Percentiles rank a stretch among this genome's conserved stretches.
Conservation (phyloP, 2,329 filamentous ascomycete species). For the Sarocladiaceae sp. region DNA sequence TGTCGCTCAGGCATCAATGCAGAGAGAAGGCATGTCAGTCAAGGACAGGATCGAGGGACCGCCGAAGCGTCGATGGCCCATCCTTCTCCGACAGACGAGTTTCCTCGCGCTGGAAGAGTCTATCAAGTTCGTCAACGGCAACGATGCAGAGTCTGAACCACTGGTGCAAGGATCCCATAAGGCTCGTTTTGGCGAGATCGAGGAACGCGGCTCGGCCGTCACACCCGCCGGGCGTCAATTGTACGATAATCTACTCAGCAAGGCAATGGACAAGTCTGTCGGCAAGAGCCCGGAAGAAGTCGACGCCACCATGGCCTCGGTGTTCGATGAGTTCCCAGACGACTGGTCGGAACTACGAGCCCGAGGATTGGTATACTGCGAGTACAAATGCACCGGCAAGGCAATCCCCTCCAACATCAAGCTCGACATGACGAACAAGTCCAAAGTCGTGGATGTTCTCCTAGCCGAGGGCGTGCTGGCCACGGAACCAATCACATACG, state of each 20-base stretch:
- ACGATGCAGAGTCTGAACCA: neutral
- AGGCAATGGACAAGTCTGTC: slow-evolving; percentile 13
- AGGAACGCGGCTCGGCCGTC: slow-evolving; percentile 46
- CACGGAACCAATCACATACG: slow-evolving; percentile 42
- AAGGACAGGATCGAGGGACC: slow-evolving; percentile 50
- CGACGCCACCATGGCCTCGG: slow-evolving; percentile 16
- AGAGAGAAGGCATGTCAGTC: slow-evolving; percentile 30
- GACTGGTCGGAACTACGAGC: slow-evolving; percentile 26
- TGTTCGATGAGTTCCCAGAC: slow-evolving; percentile 34
- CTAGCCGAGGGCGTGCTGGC: slow-evolving; percentile 25
- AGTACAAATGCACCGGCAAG: slow-evolving; percentile 19
- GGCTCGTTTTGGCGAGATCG: slow-evolving; percentile 49
- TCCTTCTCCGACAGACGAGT: slow-evolving; percentile 49
- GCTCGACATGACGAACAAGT: neutral
- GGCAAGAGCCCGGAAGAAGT: slow-evolving; percentile 22
- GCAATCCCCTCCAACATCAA: neutral
- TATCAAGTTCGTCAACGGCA: slow-evolving; percentile 10
- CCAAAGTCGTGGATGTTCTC: slow-evolving; percentile 15
- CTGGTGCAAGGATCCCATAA: slow-evolving; percentile 40
- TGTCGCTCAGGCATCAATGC: slow-evolving; percentile 38
- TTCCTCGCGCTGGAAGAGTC: slow-evolving; percentile 45
- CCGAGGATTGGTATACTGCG: slow-evolving; percentile 31
- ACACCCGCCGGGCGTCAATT: slow-evolving; percentile 38
- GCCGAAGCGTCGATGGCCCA: slow-evolving; percentile 35
- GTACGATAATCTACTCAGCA: slow-evolving; percentile 32